phyloP scores from a whole-genome alignment of 139 green algal species.

The Raphidocelis subcapitata region DNA sequence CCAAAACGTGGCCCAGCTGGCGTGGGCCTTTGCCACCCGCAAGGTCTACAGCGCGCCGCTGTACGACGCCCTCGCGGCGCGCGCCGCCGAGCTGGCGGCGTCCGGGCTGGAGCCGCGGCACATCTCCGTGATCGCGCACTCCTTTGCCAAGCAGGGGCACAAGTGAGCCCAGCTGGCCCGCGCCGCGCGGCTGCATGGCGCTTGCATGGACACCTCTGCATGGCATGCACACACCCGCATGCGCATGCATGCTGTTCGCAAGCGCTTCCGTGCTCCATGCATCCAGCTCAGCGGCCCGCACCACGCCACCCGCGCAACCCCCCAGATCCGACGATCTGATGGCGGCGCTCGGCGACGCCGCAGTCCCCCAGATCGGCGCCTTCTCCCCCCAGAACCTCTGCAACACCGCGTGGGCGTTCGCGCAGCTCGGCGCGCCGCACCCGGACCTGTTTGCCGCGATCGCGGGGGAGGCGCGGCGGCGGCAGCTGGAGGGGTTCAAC shows the following conservation, averaged over 20 bases:
- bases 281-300: no score
- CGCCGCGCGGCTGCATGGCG: no score
- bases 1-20: slow-evolving; percentile 5
- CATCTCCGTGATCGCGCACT: slow-evolving; percentile 10
- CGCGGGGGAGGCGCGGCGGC: neutral
- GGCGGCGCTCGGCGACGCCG: neutral
- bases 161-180: no score
- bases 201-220: no score
- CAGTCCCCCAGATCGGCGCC: neutral
- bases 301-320: no score
- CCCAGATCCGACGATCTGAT: slow-evolving; percentile 8
- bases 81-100: neutral
- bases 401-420: slow-evolving; percentile 15
- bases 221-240: neutral
- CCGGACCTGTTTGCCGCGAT: slow-evolving; percentile 1
- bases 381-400: slow-evolving; percentile 11
- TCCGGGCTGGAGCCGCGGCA: slow-evolving; percentile 3
- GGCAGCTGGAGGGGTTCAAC: slow-evolving; percentile 5
- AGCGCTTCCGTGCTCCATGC: neutral
- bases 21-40: slow-evolving; percentile 16
- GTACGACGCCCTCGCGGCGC: slow-evolving; percentile 1
- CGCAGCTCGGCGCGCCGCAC: neutral
- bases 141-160: slow-evolving; percentile 19
- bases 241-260: neutral
- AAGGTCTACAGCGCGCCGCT: slow-evolving; percentile 14